A percentile compares a stretch with the other conserved stretches of the same genome.
Conservation (phyloP, 768 basidiomycete genomes). For the Lactarius psammicola region DNA sequence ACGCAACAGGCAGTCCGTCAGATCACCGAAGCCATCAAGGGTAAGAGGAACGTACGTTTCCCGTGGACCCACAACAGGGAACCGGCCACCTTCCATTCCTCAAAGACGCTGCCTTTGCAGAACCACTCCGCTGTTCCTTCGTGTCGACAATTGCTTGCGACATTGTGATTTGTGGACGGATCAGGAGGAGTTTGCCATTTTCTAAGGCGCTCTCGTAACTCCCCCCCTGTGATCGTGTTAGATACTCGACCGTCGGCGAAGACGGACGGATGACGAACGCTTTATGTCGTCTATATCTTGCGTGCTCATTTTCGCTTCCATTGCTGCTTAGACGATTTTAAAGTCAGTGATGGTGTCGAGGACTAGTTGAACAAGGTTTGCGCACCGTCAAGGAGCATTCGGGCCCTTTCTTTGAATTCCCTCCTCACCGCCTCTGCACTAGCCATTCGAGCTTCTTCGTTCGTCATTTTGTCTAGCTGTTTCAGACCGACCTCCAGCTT, state of each 20-base stretch:
- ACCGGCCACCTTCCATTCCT: neutral
- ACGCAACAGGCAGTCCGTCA: neutral
- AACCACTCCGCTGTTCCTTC: neutral
- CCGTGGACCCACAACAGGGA: neutral
- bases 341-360: neutral
- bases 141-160: neutral
- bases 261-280: neutral
- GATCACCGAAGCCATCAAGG: neutral
- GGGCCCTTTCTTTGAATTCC: neutral
- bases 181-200: neutral
- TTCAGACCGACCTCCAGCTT: neutral
- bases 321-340: neutral
- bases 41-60: neutral
- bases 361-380: neutral
- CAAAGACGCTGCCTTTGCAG: neutral
- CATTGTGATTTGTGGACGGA: neutral
- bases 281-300: neutral
- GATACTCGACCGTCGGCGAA: neutral
- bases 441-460: neutral
- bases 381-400: neutral
- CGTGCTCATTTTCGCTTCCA: neutral
- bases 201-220: neutral
- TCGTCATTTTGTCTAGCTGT: neutral
- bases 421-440: neutral
- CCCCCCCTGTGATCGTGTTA: neutral